Percentiles rank a stretch among this genome's conserved stretches.
Evolutionary conservation across 2,329 filamentous ascomycete species (phyloP).

Genomic region (Aureobasidium sp.): DNA sequence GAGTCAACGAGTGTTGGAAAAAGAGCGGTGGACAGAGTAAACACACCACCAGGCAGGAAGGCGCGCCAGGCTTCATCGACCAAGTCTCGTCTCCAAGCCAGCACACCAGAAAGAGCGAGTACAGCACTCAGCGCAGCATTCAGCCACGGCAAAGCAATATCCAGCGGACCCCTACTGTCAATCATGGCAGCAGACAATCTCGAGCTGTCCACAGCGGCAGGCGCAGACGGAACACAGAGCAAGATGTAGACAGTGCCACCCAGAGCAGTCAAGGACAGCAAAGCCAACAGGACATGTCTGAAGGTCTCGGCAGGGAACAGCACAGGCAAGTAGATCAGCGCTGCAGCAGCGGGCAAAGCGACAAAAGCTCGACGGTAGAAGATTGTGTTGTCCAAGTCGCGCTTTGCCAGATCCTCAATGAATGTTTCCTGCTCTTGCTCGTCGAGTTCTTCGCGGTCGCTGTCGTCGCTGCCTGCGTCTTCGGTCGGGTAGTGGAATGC

Average conservation of each 20-base stretch:
- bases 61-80: constrained; percentile 26
- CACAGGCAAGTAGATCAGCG: constrained; percentile 47
- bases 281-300: constrained; percentile 37
- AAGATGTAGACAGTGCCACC: constrained; percentile 55
- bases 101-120: constrained; percentile 41
- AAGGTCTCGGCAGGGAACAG: constrained; percentile 34
- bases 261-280: constrained; percentile 57
- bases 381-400: constrained; percentile 39
- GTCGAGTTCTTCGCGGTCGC: constrained; percentile 57
- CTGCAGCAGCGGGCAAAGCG: constrained; percentile 49
- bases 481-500: constrained; percentile 69
- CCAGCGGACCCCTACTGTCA: constrained; percentile 41
- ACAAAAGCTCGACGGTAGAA: constrained; percentile 44
- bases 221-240: constrained; percentile 45
- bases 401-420: constrained; percentile 46
- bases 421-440: constrained; percentile 66
- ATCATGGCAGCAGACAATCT: constrained; percentile 21
- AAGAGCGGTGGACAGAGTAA: constrained; percentile 31
- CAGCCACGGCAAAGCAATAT: constrained; percentile 50
- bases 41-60: constrained; percentile 30
- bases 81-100: constrained; percentile 27
- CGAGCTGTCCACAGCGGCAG: constrained; percentile 13
- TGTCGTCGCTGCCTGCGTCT: constrained; percentile 44
- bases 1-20: constrained; percentile 17
- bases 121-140: constrained; percentile 52